Conservation (phyloP, 1,284 basidiomycete species). For the Fistulinella cinereoalba region DNA sequence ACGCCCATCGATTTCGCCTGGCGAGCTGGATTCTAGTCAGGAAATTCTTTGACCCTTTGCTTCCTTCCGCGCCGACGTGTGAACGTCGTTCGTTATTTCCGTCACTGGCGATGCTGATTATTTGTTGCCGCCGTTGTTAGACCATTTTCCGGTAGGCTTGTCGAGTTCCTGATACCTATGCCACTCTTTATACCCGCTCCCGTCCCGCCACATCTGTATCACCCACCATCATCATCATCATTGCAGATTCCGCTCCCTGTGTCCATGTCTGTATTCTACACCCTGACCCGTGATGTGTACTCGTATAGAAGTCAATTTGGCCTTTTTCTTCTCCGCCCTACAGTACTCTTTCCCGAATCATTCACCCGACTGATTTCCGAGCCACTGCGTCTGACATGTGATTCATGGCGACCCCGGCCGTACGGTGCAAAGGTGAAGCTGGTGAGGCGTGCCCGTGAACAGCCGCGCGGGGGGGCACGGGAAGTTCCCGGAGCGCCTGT, state of each 20-base stretch:
- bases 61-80: slow-evolving; percentile 18
- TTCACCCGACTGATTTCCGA: too few species aligned
- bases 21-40: slow-evolving; percentile 26
- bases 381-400: too few species aligned
- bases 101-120: slow-evolving; percentile 25
- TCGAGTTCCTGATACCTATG: slow-evolving; percentile 33
- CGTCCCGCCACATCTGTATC: slow-evolving; percentile 28
- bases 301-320: slow-evolving; percentile 15
- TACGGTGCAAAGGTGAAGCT: too few species aligned
- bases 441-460: too few species aligned
- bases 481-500: too few species aligned
- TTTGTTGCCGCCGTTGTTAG: slow-evolving; percentile 21
- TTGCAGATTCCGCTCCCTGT: slow-evolving; percentile 12
- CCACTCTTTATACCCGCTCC: slow-evolving; percentile 28
- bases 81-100: slow-evolving; percentile 13
- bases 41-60: slow-evolving; percentile 11
- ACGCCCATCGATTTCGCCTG: slow-evolving; percentile 7
- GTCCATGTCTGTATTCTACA: slow-evolving; percentile 23
- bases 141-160: slow-evolving; percentile 13
- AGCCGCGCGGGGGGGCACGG: too few species aligned
- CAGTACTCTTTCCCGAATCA: too few species aligned
- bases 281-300: slow-evolving; percentile 11
- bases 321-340: not conserved
- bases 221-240: slow-evolving; percentile 19
- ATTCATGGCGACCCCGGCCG: too few species aligned